Base-by-base conservation (phyloP, 805 yeast genomes). In the Kockiozyma suomiensis region DNA sequence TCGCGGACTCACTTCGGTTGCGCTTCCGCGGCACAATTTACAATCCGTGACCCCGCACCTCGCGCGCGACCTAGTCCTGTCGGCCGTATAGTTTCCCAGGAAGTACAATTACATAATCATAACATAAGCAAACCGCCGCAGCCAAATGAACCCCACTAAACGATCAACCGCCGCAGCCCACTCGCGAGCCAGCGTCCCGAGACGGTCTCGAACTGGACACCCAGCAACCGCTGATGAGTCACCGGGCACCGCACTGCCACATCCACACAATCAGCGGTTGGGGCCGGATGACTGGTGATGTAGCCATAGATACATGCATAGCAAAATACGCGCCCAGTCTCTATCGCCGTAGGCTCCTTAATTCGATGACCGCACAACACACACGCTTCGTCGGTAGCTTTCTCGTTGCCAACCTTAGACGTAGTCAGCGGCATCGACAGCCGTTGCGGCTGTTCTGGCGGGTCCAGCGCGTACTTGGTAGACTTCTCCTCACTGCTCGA, bases 311-410 rank as follows among this genome's bases (percentile, higher is more conserved):
- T 90, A 73, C 98, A 94, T 12, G 89, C 84, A 73, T 92, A 91
- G 73, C 97, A 91, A 67, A 87, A 88, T 0, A 90, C 96, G 64
- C 84, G 85, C 0, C 99, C 99, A 0, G 98, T 90, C 70, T 92
- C 98, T 37, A 93, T 83, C 12, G 87, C 82, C 0, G 96, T 90
- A 2, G 97, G 97, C 68, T 89, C 90, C 33, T 81, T 81, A 13
- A 91, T 82, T 17, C 72, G 76, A 10, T 82, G 73, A 28, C 80
- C 74, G 70, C 98, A 93, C 13, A 93, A 70, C 0, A 92, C 89
- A 73, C 97, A 93, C 70, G 67, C 2, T 66, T 65, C 3, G 56
- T 58, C 23, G 61, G 53, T 17, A 56, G 51, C 7, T 68, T 66
- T 6, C 30, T 25, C 37, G 10, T 26, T 25, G 10, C 19, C 32